Conservation (phyloP, 352 stramenopile species). For the Globisporangium solare region DNA sequence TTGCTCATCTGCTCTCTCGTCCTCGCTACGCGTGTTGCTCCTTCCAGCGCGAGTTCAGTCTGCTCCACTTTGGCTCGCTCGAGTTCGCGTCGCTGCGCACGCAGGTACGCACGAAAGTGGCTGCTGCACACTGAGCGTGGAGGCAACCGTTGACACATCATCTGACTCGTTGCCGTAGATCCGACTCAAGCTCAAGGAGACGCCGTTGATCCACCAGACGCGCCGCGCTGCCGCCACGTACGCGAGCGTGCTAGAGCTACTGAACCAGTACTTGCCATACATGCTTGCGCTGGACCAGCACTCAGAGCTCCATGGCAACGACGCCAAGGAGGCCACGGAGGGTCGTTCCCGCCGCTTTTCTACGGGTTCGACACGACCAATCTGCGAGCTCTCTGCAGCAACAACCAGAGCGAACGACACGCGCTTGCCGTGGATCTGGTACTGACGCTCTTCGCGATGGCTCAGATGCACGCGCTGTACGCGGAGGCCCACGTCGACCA, state of each 20-base stretch:
- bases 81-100: constrained; percentile 34
- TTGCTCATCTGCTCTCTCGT: background rate
- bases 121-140: background rate
- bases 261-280: constrained; percentile 35
- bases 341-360: constrained; percentile 40
- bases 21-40: background rate
- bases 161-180: constrained; percentile 18
- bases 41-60: constrained; percentile 26
- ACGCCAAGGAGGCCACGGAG: background rate
- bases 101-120: constrained; percentile 17
- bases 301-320: constrained; percentile 5
- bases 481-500: constrained; percentile 25
- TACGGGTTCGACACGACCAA: constrained; percentile 34
- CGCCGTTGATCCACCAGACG: constrained; percentile 25
- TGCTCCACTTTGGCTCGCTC: constrained; percentile 29
- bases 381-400: constrained; percentile 23
- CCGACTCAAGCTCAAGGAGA: constrained; percentile 48
- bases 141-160: no score
- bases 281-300: constrained; percentile 38
- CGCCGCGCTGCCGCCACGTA: constrained; percentile 15
- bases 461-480: constrained; percentile 26
- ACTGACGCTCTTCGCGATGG: constrained; percentile 32
- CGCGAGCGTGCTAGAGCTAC: constrained; percentile 24
- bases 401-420: constrained; percentile 17
- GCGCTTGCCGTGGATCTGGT: constrained; percentile 30